phyloP scores from a whole-genome alignment of 225 moss, liverwort and hornwort genomes.

The Marchantia polymorpha region DNA sequence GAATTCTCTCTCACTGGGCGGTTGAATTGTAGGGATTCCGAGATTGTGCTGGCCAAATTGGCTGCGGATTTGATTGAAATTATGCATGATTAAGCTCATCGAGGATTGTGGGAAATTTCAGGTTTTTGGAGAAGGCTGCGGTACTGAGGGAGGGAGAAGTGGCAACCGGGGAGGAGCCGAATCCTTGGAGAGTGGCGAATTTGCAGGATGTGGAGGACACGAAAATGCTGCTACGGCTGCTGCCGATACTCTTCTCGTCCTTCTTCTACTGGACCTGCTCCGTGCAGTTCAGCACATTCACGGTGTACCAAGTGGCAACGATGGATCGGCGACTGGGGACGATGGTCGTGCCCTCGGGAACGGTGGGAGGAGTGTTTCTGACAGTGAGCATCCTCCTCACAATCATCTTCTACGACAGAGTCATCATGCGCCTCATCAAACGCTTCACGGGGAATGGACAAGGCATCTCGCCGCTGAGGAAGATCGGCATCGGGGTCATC shows the following conservation, averaged over 20 bases:
- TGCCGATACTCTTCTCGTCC: conserved; percentile 48
- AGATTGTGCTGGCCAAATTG: too few species aligned
- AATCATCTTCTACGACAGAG: conserved; percentile 24
- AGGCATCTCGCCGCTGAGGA: conserved; percentile 21
- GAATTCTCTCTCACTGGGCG: too few species aligned
- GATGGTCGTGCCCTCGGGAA: conserved; percentile 23
- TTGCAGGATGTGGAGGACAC: conserved; percentile 50
- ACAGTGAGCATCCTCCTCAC: conserved; percentile 13
- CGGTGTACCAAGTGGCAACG: conserved; percentile 14
- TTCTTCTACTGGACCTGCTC: conserved; percentile 29
- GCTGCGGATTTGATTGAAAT: too few species aligned
- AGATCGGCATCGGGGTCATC: conserved; percentile 25
- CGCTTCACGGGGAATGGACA: conserved; percentile 6
- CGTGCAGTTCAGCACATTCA: conserved; percentile 25
- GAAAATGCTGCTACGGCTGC: conserved; percentile 44
- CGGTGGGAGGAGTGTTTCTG: conserved; percentile 19
- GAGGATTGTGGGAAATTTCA: background rate
- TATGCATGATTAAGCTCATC: background rate
- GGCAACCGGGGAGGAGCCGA: background rate
- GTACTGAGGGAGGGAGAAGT: background rate
- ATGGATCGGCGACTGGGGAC: conserved; percentile 32
- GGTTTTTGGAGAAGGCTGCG: conserved; percentile 35
- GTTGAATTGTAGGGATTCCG: too few species aligned
- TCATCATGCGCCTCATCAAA: conserved; percentile 9
- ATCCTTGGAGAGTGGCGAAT: conserved; percentile 9